Conservation (phyloP, 257 asterid genomes). For the Voacanga thouarsii region DNA sequence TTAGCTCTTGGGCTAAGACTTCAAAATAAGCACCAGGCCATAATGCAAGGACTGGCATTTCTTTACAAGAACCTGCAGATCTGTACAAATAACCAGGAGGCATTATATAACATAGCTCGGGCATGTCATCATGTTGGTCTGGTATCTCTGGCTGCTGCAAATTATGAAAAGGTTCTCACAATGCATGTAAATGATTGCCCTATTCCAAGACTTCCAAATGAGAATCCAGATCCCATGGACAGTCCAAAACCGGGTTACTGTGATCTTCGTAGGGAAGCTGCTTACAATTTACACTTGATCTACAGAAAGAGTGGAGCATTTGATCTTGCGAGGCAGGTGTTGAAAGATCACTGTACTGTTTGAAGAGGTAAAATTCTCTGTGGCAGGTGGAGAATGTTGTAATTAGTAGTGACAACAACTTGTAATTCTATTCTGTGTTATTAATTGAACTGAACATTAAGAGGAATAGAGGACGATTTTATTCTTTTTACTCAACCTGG, state of each 20-base stretch:
- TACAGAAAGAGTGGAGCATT: slow-evolving; percentile 72
- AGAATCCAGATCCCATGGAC: slow-evolving; percentile 32
- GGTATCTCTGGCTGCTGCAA: slow-evolving; percentile 56
- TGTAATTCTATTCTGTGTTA: too few species aligned
- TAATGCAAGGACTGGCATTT: slow-evolving; percentile 77
- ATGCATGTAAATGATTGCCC: slow-evolving; percentile 52
- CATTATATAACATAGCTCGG: slow-evolving; percentile 67
- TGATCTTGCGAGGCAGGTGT: slow-evolving; percentile 81
- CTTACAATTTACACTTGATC: slow-evolving; percentile 74
- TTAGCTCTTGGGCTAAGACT: slow-evolving; percentile 74
- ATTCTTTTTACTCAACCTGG: too few species aligned
- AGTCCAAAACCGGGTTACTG: slow-evolving; percentile 52
- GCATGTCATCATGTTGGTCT: slow-evolving; percentile 85
- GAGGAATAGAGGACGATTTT: too few species aligned
- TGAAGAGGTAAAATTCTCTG: background rate
- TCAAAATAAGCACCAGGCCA: slow-evolving; percentile 76
- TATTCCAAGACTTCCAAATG: slow-evolving; percentile 61
- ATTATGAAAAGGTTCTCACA: slow-evolving; percentile 64
- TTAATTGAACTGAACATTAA: too few species aligned
- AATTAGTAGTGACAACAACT: too few species aligned
- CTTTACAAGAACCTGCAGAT: slow-evolving; percentile 54
- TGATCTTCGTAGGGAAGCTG: slow-evolving; percentile 78
- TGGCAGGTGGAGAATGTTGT: too few species aligned
- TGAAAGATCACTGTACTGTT: slow-evolving; percentile 50
- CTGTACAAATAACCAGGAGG: slow-evolving; percentile 66